A percentile compares a stretch with the other conserved stretches of the same genome.
phyloP scores from a whole-genome alignment of 2,329 filamentous ascomycete genomes.

The Xenoacremonium recifei region DNA sequence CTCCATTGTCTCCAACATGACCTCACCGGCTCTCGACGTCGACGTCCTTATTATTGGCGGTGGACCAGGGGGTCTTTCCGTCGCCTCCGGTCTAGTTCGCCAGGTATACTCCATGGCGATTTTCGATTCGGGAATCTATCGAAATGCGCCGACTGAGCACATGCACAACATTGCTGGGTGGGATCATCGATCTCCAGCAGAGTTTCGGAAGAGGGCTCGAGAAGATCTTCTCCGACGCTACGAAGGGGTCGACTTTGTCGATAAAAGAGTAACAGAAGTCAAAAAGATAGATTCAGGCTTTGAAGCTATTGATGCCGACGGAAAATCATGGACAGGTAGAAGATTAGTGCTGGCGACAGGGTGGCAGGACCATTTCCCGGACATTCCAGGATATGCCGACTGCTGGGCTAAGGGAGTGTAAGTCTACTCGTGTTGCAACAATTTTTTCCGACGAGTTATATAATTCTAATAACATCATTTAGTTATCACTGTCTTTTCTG shows the following conservation, averaged over 20 bases:
- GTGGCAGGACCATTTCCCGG: neutral
- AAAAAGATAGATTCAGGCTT: neutral
- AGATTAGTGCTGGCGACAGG: neutral
- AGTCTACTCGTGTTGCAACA: neutral
- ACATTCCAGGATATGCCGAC: neutral
- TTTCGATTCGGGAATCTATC: neutral
- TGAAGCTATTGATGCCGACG: neutral
- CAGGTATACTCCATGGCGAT: neutral
- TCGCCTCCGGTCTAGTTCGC: neutral
- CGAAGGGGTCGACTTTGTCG: neutral
- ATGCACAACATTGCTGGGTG: neutral
- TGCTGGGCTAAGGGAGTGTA: neutral
- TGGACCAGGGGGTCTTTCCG: constrained; percentile 1
- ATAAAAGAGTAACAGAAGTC: neutral
- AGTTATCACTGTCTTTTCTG: neutral
- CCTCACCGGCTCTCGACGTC: neutral
- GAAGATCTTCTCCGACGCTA: neutral
- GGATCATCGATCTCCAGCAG: neutral
- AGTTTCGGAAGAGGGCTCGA: neutral
- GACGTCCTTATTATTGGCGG: constrained; percentile 3
- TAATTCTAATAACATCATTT: neutral
- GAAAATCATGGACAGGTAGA: neutral
- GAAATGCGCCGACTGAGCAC: neutral
- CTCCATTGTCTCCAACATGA: neutral
- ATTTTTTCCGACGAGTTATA: neutral